Evolutionary conservation across 108 stramenopile species (phyloP), one percentile per base, ranked within the genome.

Genomic region (Aureococcus anophagefferens): DNA sequence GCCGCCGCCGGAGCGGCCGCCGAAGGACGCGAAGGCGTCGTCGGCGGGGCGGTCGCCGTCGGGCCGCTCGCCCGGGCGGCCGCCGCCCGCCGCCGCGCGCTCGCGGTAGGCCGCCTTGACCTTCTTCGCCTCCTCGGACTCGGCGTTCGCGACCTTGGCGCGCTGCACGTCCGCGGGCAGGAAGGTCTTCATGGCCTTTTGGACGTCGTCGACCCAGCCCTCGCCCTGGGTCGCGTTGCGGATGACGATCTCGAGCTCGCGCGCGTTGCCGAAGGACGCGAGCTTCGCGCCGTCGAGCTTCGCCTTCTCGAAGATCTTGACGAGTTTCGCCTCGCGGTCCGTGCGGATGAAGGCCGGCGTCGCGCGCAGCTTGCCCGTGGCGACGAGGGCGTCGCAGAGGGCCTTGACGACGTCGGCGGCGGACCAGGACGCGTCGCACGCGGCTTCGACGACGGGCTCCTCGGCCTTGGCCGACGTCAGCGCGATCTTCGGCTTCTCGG

Each of bases 121-220:
- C 51, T 59, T 59, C 51, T 59, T 59, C 51, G 25, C 51, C 51
- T 18, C 51, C 14, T 59, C 51, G 51, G 21, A 25, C 51, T 59
- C 51, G 7, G 1, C 13, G 21, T 1, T 16, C 21, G 0, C 51
- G 21, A 59, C 51, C 51, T 59, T 59, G 21, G 25, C 51, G 21
- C 14, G 51, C 51, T 59, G 51, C 21, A 59, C 51, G 21, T 25
- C 51, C 21, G 51, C 51, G 21, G 51, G 51, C 51, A 59, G 25
- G 25, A 59, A 59, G 14, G 51, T 59, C 51, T 59, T 59, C 14
- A 59, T 16, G 51, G 51, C 51, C 51, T 18, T 1, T 11, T 59
- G 51, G 51, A 59, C 51, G 51, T 59, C 21, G 51, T 59, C 51
- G 51, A 59, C 51, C 51, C 51, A 59, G 51, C 51, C 25, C 51